Evolutionary conservation across 169 alveolate species (phyloP).

Genomic region (Cryptosporidium tyzzeri): DNA sequence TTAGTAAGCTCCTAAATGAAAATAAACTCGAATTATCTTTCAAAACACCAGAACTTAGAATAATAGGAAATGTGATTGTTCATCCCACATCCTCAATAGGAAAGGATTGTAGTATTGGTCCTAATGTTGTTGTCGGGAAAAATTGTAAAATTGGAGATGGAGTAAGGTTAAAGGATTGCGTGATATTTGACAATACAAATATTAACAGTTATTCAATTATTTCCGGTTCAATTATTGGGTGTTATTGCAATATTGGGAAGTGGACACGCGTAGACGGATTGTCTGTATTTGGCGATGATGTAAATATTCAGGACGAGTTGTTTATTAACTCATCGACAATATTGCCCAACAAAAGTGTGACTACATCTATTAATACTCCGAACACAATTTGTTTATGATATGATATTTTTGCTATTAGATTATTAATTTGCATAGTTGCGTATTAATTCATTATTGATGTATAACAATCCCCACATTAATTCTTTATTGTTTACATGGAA

Average conservation of each 20-base stretch:
- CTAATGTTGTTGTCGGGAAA: constrained; percentile 93
- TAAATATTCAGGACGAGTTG: constrained; percentile 89
- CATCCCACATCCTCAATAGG: constrained; percentile 86
- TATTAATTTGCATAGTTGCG: not conserved
- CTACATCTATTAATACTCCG: constrained; percentile 27
- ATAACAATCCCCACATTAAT: constrained; percentile 2
- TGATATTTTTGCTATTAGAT: not conserved
- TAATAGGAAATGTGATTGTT: constrained; percentile 82
- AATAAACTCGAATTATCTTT: constrained; percentile 18
- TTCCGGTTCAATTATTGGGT: constrained; percentile 91
- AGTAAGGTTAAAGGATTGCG: constrained; percentile 88
- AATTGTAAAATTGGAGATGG: constrained; percentile 93
- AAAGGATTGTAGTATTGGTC: constrained; percentile 90
- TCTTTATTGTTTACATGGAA: not conserved
- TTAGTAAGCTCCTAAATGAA: not conserved
- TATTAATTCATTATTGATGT: not conserved
- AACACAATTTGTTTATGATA: constrained; percentile 37
- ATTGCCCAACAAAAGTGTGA: constrained; percentile 90
- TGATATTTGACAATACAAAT: constrained; percentile 86
- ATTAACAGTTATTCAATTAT: constrained; percentile 88
- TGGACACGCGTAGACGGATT: constrained; percentile 95
- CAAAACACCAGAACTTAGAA: not conserved
- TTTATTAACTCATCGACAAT: constrained; percentile 89
- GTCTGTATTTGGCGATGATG: constrained; percentile 95
- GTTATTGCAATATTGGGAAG: constrained; percentile 92